Percentiles rank a stretch among this genome's conserved stretches.
phyloP scores from a whole-genome alignment of 2,329 filamentous ascomycete genomes.

The Verticillium klebahnii region DNA sequence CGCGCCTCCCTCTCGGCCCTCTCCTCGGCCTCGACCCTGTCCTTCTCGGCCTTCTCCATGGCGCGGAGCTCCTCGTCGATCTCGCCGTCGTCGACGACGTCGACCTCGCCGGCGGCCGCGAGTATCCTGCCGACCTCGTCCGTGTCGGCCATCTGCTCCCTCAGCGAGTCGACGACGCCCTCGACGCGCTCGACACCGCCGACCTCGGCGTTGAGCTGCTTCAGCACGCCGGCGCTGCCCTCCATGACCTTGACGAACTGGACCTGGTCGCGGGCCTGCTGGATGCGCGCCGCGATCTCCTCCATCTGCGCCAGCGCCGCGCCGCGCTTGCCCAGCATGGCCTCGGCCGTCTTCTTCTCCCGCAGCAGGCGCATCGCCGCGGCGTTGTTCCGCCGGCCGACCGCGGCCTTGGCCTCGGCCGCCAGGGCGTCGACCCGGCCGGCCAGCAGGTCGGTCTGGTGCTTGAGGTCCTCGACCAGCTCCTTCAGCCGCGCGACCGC shows the following conservation, averaged over 20 bases:
- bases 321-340: constrained; percentile 65
- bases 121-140: constrained; percentile 81
- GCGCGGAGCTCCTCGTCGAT: constrained; percentile 83
- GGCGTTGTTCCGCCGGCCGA: constrained; percentile 67
- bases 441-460: constrained; percentile 64
- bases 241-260: constrained; percentile 81
- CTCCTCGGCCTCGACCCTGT: constrained; percentile 47
- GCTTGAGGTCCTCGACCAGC: constrained; percentile 68
- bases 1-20: constrained; percentile 37
- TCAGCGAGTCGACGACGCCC: constrained; percentile 67
- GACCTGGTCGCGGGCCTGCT: constrained; percentile 80
- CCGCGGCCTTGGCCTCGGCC: constrained; percentile 62
- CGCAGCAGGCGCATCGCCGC: constrained; percentile 74
- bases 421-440: constrained; percentile 63
- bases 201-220: constrained; percentile 67
- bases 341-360: constrained; percentile 77
- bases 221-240: constrained; percentile 67
- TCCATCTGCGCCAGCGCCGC: constrained; percentile 77
- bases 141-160: constrained; percentile 73
- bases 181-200: constrained; percentile 75
- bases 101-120: constrained; percentile 24
- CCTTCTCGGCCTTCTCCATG: constrained; percentile 58
- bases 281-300: constrained; percentile 74
- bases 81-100: constrained; percentile 68
- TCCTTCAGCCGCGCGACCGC: constrained; percentile 82